These are phyloP conservation scores for Eucalyptus tenuipes DNA, from an alignment of 345 rosid genomes.

Conservation along the genomic window DNA sequence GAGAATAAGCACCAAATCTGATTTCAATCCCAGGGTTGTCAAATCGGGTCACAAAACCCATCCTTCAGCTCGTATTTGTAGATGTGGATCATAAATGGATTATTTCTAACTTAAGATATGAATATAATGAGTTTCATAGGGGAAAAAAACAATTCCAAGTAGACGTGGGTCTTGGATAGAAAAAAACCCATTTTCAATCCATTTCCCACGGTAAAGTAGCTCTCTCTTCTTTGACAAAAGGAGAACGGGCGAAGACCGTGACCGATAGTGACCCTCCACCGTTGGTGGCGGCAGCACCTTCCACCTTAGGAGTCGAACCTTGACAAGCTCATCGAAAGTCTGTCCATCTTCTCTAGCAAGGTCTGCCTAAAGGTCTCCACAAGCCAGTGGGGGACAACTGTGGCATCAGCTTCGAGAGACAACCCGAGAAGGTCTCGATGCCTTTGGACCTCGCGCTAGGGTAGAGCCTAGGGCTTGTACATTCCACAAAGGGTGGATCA, in stretches of 20 bases:
- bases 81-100: not conserved
- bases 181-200: not conserved
- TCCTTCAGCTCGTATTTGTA: not conserved
- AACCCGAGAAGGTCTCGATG: not conserved
- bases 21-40: not conserved
- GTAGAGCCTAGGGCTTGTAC: slow-evolving; percentile 7
- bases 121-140: not conserved
- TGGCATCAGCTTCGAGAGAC: not conserved
- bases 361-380: not conserved
- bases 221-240: not conserved
- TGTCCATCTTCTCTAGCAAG: not conserved
- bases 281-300: slow-evolving; percentile 53
- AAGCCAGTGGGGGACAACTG: not conserved
- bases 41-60: not conserved
- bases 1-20: not conserved
- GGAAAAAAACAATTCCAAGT: not conserved
- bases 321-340: not conserved
- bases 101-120: not conserved
- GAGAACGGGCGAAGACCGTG: not conserved
- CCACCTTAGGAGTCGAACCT: slow-evolving; percentile 32
- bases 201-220: not conserved
- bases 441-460: not conserved
- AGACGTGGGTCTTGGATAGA: not conserved
- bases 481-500: slow-evolving; percentile 62
- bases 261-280: slow-evolving; percentile 12